A percentile compares a stretch with the other conserved stretches of the same genome.
phyloP scores from a whole-genome alignment of 176 grass and related monocot genomes.

The Cenchrus fungigraminus region DNA sequence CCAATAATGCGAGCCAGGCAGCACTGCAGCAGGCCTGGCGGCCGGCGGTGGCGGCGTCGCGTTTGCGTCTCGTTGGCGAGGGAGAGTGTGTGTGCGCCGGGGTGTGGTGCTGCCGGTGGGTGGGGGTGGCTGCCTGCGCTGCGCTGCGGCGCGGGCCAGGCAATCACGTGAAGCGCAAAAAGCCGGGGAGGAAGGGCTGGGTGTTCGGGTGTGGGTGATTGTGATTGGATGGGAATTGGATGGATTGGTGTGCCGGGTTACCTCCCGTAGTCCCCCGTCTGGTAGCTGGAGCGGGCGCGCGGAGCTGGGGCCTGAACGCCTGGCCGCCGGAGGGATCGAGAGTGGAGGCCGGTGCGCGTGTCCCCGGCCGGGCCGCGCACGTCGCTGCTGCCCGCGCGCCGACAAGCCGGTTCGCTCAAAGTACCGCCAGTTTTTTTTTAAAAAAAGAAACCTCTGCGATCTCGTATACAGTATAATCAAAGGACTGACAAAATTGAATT shows the following conservation, averaged over 20 bases:
- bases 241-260: slow-evolving; percentile 12
- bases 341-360: slow-evolving; percentile 43
- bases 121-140: not conserved
- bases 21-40: no score
- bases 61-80: slow-evolving; percentile 5
- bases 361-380: not conserved
- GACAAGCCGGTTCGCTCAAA: slow-evolving; percentile 4
- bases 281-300: not conserved
- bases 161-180: slow-evolving; percentile 48
- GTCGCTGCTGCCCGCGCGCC: slow-evolving; percentile 9
- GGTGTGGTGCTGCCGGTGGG: not conserved
- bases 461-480: not conserved
- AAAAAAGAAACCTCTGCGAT: not conserved
- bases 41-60: not conserved
- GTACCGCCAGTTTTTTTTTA: not conserved
- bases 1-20: not conserved
- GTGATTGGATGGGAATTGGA: not conserved
- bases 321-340: not conserved
- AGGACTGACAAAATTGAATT: not conserved
- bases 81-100: not conserved
- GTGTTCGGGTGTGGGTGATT: not conserved
- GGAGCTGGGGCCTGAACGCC: not conserved
- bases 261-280: not conserved
- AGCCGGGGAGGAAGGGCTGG: not conserved
- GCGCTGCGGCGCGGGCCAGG: slow-evolving; percentile 5